Conservation (phyloP, 345 rosid genomes). For the Excoecaria cochinchinensis region DNA sequence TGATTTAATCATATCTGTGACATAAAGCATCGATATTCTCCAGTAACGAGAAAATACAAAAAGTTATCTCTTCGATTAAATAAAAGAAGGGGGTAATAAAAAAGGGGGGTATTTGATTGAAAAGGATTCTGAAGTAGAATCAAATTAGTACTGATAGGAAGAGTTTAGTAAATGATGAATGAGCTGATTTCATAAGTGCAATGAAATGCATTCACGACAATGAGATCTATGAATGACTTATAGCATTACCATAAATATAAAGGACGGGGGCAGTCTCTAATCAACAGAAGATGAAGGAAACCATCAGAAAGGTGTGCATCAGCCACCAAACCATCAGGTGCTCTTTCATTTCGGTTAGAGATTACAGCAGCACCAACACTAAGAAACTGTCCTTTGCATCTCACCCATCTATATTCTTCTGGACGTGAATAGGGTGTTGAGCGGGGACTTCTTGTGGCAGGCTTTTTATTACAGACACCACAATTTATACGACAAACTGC, state of each 20-base stretch:
- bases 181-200: neutral
- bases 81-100: too few species aligned
- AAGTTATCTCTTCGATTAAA: too few species aligned
- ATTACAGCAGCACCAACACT: conserved; percentile 90
- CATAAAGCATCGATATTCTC: neutral
- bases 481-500: conserved; percentile 68
- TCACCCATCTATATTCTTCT: conserved; percentile 58
- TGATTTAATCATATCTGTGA: neutral
- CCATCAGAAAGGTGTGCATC: conserved; percentile 97
- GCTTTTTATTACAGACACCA: conserved; percentile 49
- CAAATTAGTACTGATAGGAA: neutral
- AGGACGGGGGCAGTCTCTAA: conserved; percentile 81
- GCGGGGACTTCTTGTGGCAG: conserved; percentile 20
- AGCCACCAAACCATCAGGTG: conserved; percentile 94
- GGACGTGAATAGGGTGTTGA: conserved; percentile 31
- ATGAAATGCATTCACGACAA: neutral
- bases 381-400: conserved; percentile 65
- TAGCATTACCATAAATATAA: conserved; percentile 73
- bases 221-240: neutral
- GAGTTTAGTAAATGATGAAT: neutral
- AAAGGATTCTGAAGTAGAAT: neutral
- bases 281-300: conserved; percentile 80
- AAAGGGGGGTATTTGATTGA: neutral
- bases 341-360: conserved; percentile 83
- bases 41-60: neutral